These are phyloP conservation scores for Salix suchowensis DNA, from an alignment of 345 rosid species.

Conservation along the genomic window DNA sequence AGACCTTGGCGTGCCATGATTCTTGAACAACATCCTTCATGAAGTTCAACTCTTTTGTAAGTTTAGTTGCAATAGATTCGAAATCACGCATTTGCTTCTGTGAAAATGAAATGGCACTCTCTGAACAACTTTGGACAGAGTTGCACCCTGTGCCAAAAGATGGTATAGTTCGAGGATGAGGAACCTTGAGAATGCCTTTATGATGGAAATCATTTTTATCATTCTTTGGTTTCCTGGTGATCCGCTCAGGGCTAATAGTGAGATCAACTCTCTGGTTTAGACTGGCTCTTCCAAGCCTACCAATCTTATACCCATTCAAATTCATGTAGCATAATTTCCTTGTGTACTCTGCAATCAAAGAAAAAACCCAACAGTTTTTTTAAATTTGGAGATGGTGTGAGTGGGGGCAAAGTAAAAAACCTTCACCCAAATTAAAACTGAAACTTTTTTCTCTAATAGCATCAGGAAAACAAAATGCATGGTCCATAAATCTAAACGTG, in stretches of 20 bases:
- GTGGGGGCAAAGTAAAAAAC: too few relatives aligned
- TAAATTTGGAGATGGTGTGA: background rate
- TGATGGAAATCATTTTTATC: conserved; percentile 28
- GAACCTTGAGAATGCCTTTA: conserved; percentile 35
- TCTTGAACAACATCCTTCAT: conserved; percentile 60
- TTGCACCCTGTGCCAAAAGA: conserved; percentile 32
- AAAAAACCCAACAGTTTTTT: background rate
- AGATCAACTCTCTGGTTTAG: conserved; percentile 38
- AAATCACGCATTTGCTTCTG: conserved; percentile 70
- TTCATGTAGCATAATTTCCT: conserved; percentile 51
- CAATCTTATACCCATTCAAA: conserved; percentile 30
- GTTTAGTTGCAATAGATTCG: conserved; percentile 52
- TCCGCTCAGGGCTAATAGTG: conserved; percentile 25
- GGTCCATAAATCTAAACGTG: background rate
- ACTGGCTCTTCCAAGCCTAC: conserved; percentile 41
- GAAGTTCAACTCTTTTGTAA: conserved; percentile 52
- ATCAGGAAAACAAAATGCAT: background rate
- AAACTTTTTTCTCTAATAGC: background rate
- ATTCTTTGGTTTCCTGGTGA: conserved; percentile 24
- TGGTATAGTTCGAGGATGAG: conserved; percentile 25
- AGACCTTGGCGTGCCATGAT: conserved; percentile 32
- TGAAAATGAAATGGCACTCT: conserved; percentile 68
- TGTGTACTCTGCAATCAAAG: conserved; percentile 42
- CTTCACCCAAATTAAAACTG: background rate
- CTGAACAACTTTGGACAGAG: conserved; percentile 47